Percentiles rank a stretch among this genome's conserved stretches.
phyloP scores from a whole-genome alignment of 2,329 filamentous ascomycete species.

The Fusarium sp. region DNA sequence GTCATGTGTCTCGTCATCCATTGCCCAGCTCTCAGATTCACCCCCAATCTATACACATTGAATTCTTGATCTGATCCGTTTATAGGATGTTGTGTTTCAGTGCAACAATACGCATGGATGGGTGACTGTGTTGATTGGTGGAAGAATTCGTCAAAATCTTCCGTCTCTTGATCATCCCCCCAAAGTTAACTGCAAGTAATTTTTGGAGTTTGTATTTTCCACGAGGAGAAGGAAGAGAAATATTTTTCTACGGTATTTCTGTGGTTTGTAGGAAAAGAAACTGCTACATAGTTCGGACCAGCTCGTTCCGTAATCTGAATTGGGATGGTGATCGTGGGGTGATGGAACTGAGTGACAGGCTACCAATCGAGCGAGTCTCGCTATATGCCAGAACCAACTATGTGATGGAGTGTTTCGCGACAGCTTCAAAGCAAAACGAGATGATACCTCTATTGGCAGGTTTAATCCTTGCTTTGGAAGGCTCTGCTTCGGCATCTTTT shows the following conservation, averaged over 20 bases:
- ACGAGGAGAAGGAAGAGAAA: neutral
- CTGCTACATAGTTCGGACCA: neutral
- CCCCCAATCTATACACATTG: neutral
- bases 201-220: neutral
- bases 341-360: too few species aligned
- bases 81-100: neutral
- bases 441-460: too few species aligned
- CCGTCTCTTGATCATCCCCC: neutral
- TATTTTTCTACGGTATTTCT: neutral
- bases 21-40: neutral
- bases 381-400: too few species aligned
- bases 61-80: fast-evolving
- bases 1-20: fast-evolving
- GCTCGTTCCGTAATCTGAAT: neutral
- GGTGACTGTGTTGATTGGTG: neutral
- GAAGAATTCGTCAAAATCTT: neutral
- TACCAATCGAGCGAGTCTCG: too few species aligned
- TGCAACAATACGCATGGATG: fast-evolving
- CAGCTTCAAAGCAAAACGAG: too few species aligned
- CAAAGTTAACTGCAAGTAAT: neutral
- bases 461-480: too few species aligned
- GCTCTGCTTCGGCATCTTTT: too few species aligned
- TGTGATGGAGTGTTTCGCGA: too few species aligned
- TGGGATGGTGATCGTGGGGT: neutral
- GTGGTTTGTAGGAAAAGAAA: neutral